A percentile compares a stretch with the other conserved stretches of the same genome.
phyloP scores from a whole-genome alignment of 2,329 filamentous ascomycete genomes.

The Monilinia fructigena region DNA sequence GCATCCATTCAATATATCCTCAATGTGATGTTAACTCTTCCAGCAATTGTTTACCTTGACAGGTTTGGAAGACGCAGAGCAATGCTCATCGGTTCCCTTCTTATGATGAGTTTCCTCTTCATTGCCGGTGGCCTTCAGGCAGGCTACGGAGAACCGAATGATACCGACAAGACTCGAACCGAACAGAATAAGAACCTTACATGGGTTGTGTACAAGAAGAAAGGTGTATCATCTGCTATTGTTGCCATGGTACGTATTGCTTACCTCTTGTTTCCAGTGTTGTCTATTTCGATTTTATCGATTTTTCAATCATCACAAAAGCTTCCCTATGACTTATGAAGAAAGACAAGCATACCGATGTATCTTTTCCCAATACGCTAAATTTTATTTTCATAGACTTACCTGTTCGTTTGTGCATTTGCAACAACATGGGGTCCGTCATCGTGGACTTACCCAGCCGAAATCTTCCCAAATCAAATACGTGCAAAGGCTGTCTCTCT shows the following conservation, averaged over 20 bases:
- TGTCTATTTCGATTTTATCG: no score
- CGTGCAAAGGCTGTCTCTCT: constrained; percentile 73
- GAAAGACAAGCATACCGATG: neutral
- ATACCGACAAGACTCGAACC: constrained; percentile 40
- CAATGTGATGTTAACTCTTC: constrained; percentile 75
- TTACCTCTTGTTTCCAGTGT: neutral
- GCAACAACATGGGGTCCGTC: constrained; percentile 58
- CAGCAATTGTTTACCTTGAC: constrained; percentile 73
- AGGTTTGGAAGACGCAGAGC: constrained; percentile 69
- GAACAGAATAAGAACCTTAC: constrained; percentile 49
- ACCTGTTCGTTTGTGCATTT: constrained; percentile 69
- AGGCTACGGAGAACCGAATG: constrained; percentile 53
- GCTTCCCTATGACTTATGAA: no score
- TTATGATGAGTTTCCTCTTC: constrained; percentile 64
- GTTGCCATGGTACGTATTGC: constrained; percentile 4
- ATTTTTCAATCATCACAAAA: no score
- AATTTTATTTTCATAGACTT: constrained; percentile 46
- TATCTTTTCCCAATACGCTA: neutral
- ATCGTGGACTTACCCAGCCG: constrained; percentile 59
- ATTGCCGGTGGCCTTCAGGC: constrained; percentile 63
- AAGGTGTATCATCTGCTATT: constrained; percentile 41
- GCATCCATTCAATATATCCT: constrained; percentile 74
- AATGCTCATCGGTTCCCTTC: constrained; percentile 58
- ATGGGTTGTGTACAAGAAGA: constrained; percentile 56
- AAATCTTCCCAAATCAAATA: constrained; percentile 67